Evolutionary conservation across 768 basidiomycete species (phyloP), one percentile per base, ranked within the genome.

Genomic region (Xerocomus spinulosus): DNA sequence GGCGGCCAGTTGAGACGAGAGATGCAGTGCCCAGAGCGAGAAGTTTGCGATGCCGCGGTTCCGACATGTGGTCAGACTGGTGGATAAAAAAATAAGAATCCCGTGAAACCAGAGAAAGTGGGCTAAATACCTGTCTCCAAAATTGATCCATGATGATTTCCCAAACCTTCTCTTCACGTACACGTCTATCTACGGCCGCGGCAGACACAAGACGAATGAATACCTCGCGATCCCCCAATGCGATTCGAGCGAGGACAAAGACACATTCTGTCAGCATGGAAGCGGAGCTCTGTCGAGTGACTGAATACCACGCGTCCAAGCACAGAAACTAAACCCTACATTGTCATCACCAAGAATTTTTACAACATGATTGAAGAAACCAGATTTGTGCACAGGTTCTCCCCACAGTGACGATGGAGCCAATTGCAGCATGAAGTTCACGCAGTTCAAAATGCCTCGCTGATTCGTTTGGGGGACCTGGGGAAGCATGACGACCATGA

Each of bases 51-150:
- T 86, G 78, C 9, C 84, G 79, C 1, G 89, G 83, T 62, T 93
- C 88, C 14, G 87, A 86, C 82, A 93, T 87, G 61, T 84, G 87
- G 65, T 95, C 92, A 62, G 93, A 91, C 92, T 95, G 57, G 33
- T 15, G 23, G 9, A 23, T n/a, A 21, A 36, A 18, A 52, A 15
- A 43, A 42, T 46, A 10, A 50, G 37, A n/a, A 32, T 39, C 20
- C 20, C 40, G 14, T 15, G 5, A 15, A 36, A 24, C n/a, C n/a
- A 28, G 42, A 28, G 38, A 39, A n/a, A 44, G 9, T 6, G 17
- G 35, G 23, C 26, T n/a, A 69, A 73, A 51, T 64, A 86, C 90
- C 63, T 85, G 85, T 33, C 79, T 79, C 80, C 87, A 87, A 83
- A 88, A 92, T 52, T 87, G 83, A 55, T 89, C 82, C 43, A 94